phyloP scores from a whole-genome alignment of 1,284 basidiomycete genomes.

The Microbotryum lychnidis-dioicae region DNA sequence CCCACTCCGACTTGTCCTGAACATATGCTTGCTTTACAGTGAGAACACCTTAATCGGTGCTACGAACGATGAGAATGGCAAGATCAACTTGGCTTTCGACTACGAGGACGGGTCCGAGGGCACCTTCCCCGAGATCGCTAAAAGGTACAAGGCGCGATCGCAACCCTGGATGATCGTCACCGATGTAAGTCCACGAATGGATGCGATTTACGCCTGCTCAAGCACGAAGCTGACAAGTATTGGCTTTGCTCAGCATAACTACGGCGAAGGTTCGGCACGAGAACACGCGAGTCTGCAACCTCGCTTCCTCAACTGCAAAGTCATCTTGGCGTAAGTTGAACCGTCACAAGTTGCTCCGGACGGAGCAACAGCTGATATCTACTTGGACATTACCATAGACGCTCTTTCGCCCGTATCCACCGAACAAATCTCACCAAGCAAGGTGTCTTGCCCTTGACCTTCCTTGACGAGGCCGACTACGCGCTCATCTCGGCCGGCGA shows the following conservation, averaged over 20 bases:
- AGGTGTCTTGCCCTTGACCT: constrained; percentile 85
- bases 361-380: neutral
- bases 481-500: constrained; percentile 72
- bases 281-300: constrained; percentile 98
- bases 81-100: constrained; percentile 78
- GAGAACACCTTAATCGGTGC: constrained; percentile 54
- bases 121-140: constrained; percentile 81
- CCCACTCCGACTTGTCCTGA: neutral
- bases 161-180: constrained; percentile 93
- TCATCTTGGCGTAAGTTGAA: constrained; percentile 43
- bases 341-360: neutral
- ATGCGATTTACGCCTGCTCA: neutral
- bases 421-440: constrained; percentile 82
- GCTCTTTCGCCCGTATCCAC: constrained; percentile 97
- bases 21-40: constrained; percentile 5
- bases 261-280: constrained; percentile 95
- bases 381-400: constrained; percentile 30
- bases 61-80: constrained; percentile 80
- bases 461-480: constrained; percentile 78
- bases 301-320: constrained; percentile 68
- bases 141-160: constrained; percentile 67
- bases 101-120: constrained; percentile 50
- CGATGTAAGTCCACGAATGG: constrained; percentile 46
- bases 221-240: neutral
- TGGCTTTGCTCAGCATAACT: constrained; percentile 43